Percentiles rank a stretch among this genome's conserved stretches.
Evolutionary conservation across 1,284 basidiomycete species (phyloP).

Genomic region (Taiwanofungus camphoratus): DNA sequence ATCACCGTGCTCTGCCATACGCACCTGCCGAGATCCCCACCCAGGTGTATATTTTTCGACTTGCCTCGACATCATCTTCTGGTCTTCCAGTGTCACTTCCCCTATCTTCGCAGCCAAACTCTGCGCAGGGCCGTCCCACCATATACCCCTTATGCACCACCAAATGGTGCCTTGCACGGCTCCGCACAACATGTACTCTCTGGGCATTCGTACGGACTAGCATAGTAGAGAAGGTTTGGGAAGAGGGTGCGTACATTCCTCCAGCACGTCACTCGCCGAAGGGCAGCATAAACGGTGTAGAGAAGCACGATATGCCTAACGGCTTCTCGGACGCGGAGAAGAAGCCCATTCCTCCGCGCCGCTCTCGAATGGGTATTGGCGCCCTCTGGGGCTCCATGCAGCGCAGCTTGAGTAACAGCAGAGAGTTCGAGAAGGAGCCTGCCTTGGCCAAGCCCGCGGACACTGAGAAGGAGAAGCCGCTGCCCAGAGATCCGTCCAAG

Average conservation of each 20-base stretch:
- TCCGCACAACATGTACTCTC: slow-evolving; percentile 84
- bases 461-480: slow-evolving; percentile 12
- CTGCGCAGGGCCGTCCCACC: slow-evolving; percentile 18
- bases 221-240: slow-evolving; percentile 81
- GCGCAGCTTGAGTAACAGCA: slow-evolving; percentile 23
- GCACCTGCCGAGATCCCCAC: slow-evolving; percentile 23
- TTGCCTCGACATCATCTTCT: slow-evolving; percentile 32
- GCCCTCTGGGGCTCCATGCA: slow-evolving; percentile 31
- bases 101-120: slow-evolving; percentile 20
- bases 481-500: slow-evolving; percentile 19
- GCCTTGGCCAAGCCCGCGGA: slow-evolving; percentile 7
- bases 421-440: slow-evolving; percentile 9
- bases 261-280: slow-evolving; percentile 24
- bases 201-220: slow-evolving; percentile 86
- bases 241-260: slow-evolving; percentile 48
- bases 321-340: slow-evolving; percentile 12
- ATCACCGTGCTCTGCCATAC: slow-evolving; percentile 27
- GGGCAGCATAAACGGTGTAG: slow-evolving; percentile 13
- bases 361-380: slow-evolving; percentile 27
- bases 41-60: slow-evolving; percentile 57
- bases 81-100: slow-evolving; percentile 25
- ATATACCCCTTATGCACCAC: slow-evolving; percentile 70
- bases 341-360: slow-evolving; percentile 27
- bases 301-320: slow-evolving; percentile 16
- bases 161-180: slow-evolving; percentile 73